Conservation (phyloP, 2,329 filamentous ascomycete species). For the Sordariomycetes sp. region DNA sequence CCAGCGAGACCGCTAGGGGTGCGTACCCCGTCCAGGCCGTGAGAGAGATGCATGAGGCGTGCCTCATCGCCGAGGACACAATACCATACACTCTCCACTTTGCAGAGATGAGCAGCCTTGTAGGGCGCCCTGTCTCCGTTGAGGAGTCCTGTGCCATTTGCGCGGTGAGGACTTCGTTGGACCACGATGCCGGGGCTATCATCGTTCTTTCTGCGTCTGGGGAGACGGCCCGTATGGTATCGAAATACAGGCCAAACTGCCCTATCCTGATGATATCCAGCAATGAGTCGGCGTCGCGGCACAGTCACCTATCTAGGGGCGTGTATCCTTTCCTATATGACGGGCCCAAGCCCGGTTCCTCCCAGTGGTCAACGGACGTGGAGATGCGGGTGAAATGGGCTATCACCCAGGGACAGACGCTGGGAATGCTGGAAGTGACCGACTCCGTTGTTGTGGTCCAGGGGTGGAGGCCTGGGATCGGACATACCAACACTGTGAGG, state of each 20-base stretch:
- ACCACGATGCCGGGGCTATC: slow-evolving; percentile 92
- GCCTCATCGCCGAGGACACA: slow-evolving; percentile 89
- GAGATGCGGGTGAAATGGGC: slow-evolving; percentile 1
- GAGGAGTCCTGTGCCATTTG: slow-evolving; percentile 95
- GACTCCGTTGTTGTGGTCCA: not conserved
- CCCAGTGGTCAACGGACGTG: not conserved
- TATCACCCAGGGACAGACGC: not conserved
- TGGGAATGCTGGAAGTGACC: not conserved
- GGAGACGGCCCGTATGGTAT: slow-evolving; percentile 84
- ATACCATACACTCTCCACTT: slow-evolving; percentile 96
- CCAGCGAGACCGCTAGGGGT: slow-evolving; percentile 97
- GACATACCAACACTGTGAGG: not conserved
- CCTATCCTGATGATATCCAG: slow-evolving; percentile 99
- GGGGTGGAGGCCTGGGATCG: not conserved
- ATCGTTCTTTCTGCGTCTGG: slow-evolving; percentile 93
- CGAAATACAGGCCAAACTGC: slow-evolving; percentile 97
- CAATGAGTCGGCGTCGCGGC: slow-evolving; percentile 70
- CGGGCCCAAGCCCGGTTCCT: not conserved
- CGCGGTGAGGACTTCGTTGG: slow-evolving; percentile 85
- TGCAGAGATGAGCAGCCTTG: slow-evolving; percentile 80
- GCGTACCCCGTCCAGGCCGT: slow-evolving; percentile 87
- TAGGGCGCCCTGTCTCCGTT: slow-evolving; percentile 71
- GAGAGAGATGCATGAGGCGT: slow-evolving; percentile 95
- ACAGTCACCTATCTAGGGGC: slow-evolving; percentile 89
- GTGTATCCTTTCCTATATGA: slow-evolving; percentile 56